Conservation (phyloP, 2,329 filamentous ascomycete species). For the Sclerotinia subarctica region DNA sequence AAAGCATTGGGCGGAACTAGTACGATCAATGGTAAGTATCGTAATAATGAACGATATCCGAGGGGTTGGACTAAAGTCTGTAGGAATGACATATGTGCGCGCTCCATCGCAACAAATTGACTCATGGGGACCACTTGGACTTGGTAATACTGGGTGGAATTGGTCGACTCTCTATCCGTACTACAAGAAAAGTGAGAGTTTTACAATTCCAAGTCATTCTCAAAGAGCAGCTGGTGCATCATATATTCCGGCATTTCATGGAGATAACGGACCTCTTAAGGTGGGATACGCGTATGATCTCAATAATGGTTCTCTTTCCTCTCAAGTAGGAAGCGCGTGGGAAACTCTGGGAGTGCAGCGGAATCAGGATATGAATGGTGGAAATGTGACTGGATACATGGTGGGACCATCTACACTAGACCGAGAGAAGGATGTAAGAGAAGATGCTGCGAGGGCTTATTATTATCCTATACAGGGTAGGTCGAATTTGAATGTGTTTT, state of each 20-base stretch:
- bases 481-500: slow-evolving; percentile 25
- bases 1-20: slow-evolving; percentile 29
- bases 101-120: slow-evolving; percentile 38
- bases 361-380: slow-evolving; percentile 26
- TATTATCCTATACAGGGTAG: slow-evolving; percentile 27
- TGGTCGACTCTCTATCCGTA: slow-evolving; percentile 45
- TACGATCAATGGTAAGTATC: slow-evolving; percentile 34
- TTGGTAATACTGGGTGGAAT: slow-evolving; percentile 45
- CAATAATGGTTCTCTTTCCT: slow-evolving; percentile 18
- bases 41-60: slow-evolving; percentile 26
- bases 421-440: slow-evolving; percentile 29
- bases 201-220: slow-evolving; percentile 28
- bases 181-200: slow-evolving; percentile 40
- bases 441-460: slow-evolving; percentile 29
- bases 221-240: slow-evolving; percentile 22
- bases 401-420: slow-evolving; percentile 28
- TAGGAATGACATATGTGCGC: slow-evolving; percentile 33
- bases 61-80: slow-evolving; percentile 35
- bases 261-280: slow-evolving; percentile 24
- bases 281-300: slow-evolving; percentile 27
- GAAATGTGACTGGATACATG: slow-evolving; percentile 24
- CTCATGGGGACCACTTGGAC: slow-evolving; percentile 44
- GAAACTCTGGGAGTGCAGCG: slow-evolving; percentile 20
- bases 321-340: slow-evolving; percentile 20
- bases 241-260: slow-evolving; percentile 23